Base-by-base conservation (phyloP, 306 rosid species). In the Citrullus colocynthis region DNA sequence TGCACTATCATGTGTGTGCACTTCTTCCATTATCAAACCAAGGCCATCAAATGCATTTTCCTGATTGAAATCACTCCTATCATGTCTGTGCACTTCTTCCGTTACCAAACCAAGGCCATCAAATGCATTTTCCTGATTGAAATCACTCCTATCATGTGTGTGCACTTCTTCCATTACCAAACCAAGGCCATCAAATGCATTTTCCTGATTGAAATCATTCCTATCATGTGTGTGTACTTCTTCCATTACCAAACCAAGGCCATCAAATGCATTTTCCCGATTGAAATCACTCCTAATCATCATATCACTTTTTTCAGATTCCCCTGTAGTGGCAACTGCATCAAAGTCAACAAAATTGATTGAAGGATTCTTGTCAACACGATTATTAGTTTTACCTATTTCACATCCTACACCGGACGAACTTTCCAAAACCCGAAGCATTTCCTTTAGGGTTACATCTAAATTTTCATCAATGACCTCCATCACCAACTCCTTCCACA, bases 401-500 rank as follows among this genome's bases (percentile, higher is more conserved):
- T 87, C 82, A 74, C 44, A 21, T 70, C n/a, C 59, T 67, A 78
- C 75, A 32, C 63, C 32, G 54, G 49, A 24, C 0, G 91, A 82
- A 83, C 52, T 71, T 17, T 83, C 80, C 16, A 86, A 44, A 65
- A 4, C 41, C 54, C 62, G 81, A 80, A 65, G 54, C 73, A 89
- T 44, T 79, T 85, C 93, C 41, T 78, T 56, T 3, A 81, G 48
- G 4, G 84, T 86, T 41, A 89, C 58, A 24, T 70, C 36, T 6
- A 78, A 65, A 84, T 87, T 88, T 39, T 85, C 88, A 77, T 59
- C 72, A 75, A 92, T 69, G 36, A 89, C 96, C 81, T 85, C 89
- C 63, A 18, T 58, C 58, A 90, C 85, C 83, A 88, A 41, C 74
- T 83, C 63, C 80, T 72, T 84, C 99, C 96, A 95, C 72, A 87